Evolutionary conservation across 305 asterid species (phyloP).

Genomic region (Fraxinus baroniana): DNA sequence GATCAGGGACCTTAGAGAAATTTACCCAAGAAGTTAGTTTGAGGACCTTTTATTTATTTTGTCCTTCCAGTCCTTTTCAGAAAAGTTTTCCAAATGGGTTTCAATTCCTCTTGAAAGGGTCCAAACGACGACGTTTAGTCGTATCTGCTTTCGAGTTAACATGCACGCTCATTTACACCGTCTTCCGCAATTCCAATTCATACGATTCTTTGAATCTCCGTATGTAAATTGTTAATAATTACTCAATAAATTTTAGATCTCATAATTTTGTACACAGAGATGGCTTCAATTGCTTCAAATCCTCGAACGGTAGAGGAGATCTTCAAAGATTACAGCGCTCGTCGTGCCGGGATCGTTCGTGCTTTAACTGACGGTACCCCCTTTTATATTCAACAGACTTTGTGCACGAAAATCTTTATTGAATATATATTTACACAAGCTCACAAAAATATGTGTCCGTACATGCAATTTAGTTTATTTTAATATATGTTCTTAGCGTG

Average conservation of each 20-base stretch:
- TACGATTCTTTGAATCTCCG: not conserved
- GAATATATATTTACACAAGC: not conserved
- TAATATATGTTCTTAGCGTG: not conserved
- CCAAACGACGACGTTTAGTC: not conserved
- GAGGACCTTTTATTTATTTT: not conserved
- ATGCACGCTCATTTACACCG: not conserved
- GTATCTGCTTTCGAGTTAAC: not conserved
- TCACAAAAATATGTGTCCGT: not conserved
- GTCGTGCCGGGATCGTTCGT: not conserved
- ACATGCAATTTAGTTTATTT: not conserved
- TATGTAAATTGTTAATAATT: not conserved
- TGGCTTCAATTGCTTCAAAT: not conserved
- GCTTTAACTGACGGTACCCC: not conserved
- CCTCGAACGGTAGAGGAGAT: not conserved
- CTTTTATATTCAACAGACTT: not conserved
- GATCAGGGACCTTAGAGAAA: not conserved
- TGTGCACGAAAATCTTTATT: not conserved
- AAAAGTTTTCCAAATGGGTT: not conserved
- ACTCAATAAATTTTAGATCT: not conserved
- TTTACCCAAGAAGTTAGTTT: not conserved
- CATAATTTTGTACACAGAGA: not conserved
- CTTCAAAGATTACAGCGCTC: slow-evolving; percentile 1
- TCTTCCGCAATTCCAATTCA: not conserved
- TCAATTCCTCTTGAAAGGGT: not conserved
- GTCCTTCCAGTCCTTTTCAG: not conserved